A percentile compares a stretch with the other conserved stretches of the same genome.
These are phyloP conservation scores for Penicillium flavigenum DNA, from an alignment of 495 filamentous ascomycete species.

Conservation along the genomic window DNA sequence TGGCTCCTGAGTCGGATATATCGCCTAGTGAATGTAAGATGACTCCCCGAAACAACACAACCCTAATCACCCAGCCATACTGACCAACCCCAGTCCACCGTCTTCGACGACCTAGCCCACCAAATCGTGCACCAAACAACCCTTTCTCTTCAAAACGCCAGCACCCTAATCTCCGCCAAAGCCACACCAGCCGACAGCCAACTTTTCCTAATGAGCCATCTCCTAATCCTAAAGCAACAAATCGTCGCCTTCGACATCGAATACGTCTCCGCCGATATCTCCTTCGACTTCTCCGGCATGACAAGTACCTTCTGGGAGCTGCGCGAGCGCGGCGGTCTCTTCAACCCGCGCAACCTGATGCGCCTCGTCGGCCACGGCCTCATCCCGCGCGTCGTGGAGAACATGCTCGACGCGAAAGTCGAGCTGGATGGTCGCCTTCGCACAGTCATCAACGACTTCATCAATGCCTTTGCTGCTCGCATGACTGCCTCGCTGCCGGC, in stretches of 20 bases:
- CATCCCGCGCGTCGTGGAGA: slow-evolving; percentile 61
- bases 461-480: slow-evolving; percentile 54
- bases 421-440: slow-evolving; percentile 78
- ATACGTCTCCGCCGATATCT: slow-evolving; percentile 72
- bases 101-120: slow-evolving; percentile 77
- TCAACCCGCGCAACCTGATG: slow-evolving; percentile 63
- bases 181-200: slow-evolving; percentile 63
- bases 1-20: slow-evolving; percentile 84
- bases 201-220: slow-evolving; percentile 87
- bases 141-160: slow-evolving; percentile 57
- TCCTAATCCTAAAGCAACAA: slow-evolving; percentile 86
- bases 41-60: neutral
- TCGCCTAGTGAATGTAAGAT: slow-evolving; percentile 66
- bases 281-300: slow-evolving; percentile 75
- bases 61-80: neutral
- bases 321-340: slow-evolving; percentile 65
- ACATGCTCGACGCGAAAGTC: slow-evolving; percentile 74
- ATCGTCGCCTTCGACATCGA: slow-evolving; percentile 91
- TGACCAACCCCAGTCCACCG: slow-evolving; percentile 51
- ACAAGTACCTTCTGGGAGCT: slow-evolving; percentile 78
- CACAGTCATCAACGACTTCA: slow-evolving; percentile 78
- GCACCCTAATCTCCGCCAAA: slow-evolving; percentile 52
- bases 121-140: slow-evolving; percentile 75
- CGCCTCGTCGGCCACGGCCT: slow-evolving; percentile 59
- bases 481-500: slow-evolving; percentile 54